phyloP scores from a whole-genome alignment of 768 basidiomycete species.

The Lactarius akahatsu region DNA sequence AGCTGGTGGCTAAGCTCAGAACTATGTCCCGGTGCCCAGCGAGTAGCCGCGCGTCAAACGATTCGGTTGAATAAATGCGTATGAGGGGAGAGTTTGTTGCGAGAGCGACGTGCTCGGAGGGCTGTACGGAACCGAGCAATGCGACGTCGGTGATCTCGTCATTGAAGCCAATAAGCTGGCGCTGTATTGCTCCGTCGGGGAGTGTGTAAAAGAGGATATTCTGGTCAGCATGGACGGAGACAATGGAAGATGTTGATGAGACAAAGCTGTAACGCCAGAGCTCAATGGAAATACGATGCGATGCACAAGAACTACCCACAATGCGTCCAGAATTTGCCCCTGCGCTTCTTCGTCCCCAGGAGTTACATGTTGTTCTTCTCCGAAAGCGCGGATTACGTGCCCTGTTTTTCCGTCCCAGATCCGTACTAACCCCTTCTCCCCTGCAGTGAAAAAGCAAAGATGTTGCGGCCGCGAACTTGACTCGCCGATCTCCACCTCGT shows the following conservation, averaged over 20 bases:
- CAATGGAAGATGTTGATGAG: slow-evolving; percentile 57
- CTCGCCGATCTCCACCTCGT: slow-evolving; percentile 49
- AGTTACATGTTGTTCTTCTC: slow-evolving; percentile 47
- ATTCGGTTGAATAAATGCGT: slow-evolving; percentile 76
- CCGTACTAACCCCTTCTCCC: slow-evolving; percentile 82
- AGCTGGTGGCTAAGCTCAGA: slow-evolving; percentile 71
- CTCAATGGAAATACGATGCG: slow-evolving; percentile 4
- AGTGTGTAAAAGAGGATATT: slow-evolving; percentile 93
- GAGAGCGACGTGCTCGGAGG: slow-evolving; percentile 71
- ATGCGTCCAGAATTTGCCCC: slow-evolving; percentile 73
- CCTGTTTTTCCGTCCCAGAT: slow-evolving; percentile 81
- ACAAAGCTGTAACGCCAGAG: slow-evolving; percentile 55
- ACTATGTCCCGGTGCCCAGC: slow-evolving; percentile 92
- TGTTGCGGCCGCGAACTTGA: slow-evolving; percentile 41
- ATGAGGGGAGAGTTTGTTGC: slow-evolving; percentile 98
- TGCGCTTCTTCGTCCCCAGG: slow-evolving; percentile 70
- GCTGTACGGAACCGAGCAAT: slow-evolving; percentile 59
- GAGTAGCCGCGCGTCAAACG: slow-evolving; percentile 81
- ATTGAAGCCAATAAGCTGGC: slow-evolving; percentile 94
- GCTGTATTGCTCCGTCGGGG: slow-evolving; percentile 55
- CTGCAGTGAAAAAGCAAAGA: slow-evolving; percentile 82
- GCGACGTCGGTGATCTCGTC: slow-evolving; percentile 94
- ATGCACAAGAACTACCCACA: slow-evolving; percentile 52
- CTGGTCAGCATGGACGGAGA: slow-evolving; percentile 93
- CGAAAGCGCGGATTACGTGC: slow-evolving; percentile 58